These are phyloP conservation scores for Ceratocystis albifundus DNA, from an alignment of 2,329 filamentous ascomycete genomes.

Conservation along the genomic window DNA sequence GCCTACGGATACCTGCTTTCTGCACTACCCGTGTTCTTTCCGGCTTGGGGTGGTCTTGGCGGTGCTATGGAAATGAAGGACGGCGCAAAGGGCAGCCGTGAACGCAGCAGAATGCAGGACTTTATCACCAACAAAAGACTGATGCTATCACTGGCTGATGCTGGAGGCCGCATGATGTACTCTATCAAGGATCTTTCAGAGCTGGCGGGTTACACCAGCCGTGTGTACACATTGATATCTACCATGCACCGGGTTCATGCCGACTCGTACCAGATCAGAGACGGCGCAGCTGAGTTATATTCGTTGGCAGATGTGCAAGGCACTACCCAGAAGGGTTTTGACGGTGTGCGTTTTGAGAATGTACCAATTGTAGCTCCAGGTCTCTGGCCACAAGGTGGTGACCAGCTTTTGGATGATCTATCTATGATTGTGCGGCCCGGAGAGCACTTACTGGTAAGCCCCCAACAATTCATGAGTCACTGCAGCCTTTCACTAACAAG, in stretches of 20 bases:
- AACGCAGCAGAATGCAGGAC: conserved; percentile 86
- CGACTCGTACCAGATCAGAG: conserved; percentile 64
- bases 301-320: conserved; percentile 86
- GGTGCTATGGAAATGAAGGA: conserved; percentile 56
- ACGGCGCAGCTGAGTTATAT: conserved; percentile 64
- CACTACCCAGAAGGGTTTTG: conserved; percentile 87
- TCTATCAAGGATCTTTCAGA: conserved; percentile 97
- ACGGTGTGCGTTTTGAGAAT: conserved; percentile 84
- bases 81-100: conserved; percentile 46
- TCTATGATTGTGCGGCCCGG: conserved; percentile 82
- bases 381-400: conserved; percentile 79
- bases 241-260: conserved; percentile 90
- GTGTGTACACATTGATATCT: conserved; percentile 90
- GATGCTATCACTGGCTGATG: conserved; percentile 93
- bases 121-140: conserved; percentile 98
- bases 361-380: conserved; percentile 85
- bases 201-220: conserved; percentile 86
- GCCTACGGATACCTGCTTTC: conserved; percentile 92
- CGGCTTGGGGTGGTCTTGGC: conserved; percentile 80
- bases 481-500: not conserved
- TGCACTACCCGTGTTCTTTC: conserved; percentile 84
- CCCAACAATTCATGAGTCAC: not conserved
- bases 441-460: conserved; percentile 65
- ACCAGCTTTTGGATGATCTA: conserved; percentile 78
- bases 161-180: conserved; percentile 98